Conservation (phyloP, 2,329 filamentous ascomycete species). For the Penicillium capsulatum region DNA sequence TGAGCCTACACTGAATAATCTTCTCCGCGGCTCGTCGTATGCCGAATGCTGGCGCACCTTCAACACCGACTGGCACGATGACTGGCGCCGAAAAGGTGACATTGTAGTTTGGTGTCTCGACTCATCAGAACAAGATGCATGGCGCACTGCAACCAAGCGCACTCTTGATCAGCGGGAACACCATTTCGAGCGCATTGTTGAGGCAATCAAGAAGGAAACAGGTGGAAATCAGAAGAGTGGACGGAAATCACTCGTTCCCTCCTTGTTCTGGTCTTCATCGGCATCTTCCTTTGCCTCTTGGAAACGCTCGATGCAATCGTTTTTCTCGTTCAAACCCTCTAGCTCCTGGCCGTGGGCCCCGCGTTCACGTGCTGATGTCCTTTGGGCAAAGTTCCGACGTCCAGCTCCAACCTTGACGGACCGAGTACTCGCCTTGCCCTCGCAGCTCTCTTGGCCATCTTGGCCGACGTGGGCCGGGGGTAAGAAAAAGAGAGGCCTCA, state of each 20-base stretch:
- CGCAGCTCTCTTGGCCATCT: not conserved
- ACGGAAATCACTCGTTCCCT: constrained; percentile 11
- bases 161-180: constrained; percentile 24
- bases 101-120: constrained; percentile 58
- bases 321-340: constrained; percentile 13
- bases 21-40: constrained; percentile 49
- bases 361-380: constrained; percentile 6
- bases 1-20: constrained; percentile 46
- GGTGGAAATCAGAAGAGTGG: constrained; percentile 9
- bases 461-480: constrained; percentile 10
- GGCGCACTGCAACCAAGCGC: constrained; percentile 29
- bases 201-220: constrained; percentile 28
- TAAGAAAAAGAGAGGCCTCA: constrained; percentile 2
- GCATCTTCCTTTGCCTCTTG: constrained; percentile 17
- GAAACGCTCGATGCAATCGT: constrained; percentile 11
- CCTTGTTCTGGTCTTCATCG: constrained; percentile 2
- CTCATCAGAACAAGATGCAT: constrained; percentile 31
- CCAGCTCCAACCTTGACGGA: constrained; percentile 2
- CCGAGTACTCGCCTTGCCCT: constrained; percentile 9
- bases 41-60: constrained; percentile 56
- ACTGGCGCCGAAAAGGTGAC: constrained; percentile 58
- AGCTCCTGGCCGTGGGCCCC: constrained; percentile 16
- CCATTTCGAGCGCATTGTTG: constrained; percentile 36
- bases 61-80: constrained; percentile 61
- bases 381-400: constrained; percentile 5